phyloP scores from a whole-genome alignment of 768 basidiomycete genomes.

The Leccinum arenicola region DNA sequence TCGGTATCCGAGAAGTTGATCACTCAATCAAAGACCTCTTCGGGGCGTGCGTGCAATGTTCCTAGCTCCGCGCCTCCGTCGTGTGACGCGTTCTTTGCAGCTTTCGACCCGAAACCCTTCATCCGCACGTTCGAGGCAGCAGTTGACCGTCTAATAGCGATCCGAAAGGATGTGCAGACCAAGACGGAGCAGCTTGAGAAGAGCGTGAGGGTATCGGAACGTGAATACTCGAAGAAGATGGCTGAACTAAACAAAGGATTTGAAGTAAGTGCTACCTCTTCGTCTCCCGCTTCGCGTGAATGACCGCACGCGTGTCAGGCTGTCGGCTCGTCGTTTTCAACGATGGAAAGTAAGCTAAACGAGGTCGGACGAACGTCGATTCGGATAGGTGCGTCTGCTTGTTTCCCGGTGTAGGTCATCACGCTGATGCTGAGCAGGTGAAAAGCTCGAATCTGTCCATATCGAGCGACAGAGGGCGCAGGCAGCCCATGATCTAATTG shows the following conservation, averaged over 20 bases:
- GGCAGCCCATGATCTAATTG: conserved; percentile 90
- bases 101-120: conserved; percentile 94
- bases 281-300: background rate
- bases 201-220: conserved; percentile 81
- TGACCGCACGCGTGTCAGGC: conserved; percentile 45
- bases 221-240: conserved; percentile 94
- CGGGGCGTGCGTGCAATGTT: conserved; percentile 65
- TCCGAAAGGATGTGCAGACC: conserved; percentile 86
- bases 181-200: conserved; percentile 93
- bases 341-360: conserved; percentile 88
- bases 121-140: conserved; percentile 89
- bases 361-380: conserved; percentile 94
- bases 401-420: background rate
- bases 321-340: conserved; percentile 82
- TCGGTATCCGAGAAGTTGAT: conserved; percentile 87
- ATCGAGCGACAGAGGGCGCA: conserved; percentile 89
- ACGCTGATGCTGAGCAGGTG: conserved; percentile 49
- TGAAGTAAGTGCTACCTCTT: conserved; percentile 56
- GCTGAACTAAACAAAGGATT: conserved; percentile 90
- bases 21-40: conserved; percentile 73
- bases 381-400: conserved; percentile 64
- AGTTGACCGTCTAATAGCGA: conserved; percentile 81
- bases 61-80: background rate
- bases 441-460: conserved; percentile 94
- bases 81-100: conserved; percentile 38